Evolutionary conservation across 2,329 filamentous ascomycete species (phyloP), one percentile per base, ranked within the genome.

Genomic region (Cladosporium austrohemisphaericum): DNA sequence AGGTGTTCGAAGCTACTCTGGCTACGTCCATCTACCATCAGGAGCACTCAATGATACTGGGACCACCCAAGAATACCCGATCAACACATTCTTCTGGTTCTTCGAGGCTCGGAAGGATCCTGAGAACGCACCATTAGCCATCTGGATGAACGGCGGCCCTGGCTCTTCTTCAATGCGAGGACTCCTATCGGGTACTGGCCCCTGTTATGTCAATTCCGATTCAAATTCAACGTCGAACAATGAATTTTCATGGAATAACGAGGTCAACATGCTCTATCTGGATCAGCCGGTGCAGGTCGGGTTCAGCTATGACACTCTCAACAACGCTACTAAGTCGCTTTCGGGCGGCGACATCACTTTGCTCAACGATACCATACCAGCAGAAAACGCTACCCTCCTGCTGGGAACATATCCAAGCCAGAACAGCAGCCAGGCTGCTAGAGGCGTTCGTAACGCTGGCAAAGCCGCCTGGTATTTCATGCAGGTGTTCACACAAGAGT

Each of bases 11-110:
- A 76, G 73, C 25, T 85, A 81, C 64, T 75, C 76, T 0, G 80
- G 80, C 26, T 83, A 82, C 54, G 75, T 83, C 11, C 74, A 78
- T 61, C 70, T 83, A 3, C 77, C 77, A 1, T 71, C 73, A 2
- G 70, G 69, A 22, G 66, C 71, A 4, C 55, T 69, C n/a, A 60
- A 64, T 14, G 67, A 69, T 28, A 53, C 64, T 1, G 62, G 62
- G 6, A 11, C 10, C 2, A 52, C 57, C 59, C 65, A 71, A n/a
- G 38, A 32, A 10, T 78, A 77, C 50, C 67, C 74, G 5, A 77
- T 79, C 51, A 78, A 79, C 56, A 80, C 76, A 19, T 82, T 80
- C 60, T 83, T 83, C 60, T 80, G 78, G 76, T 83, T 79, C 58
- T 81, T 83, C 55, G 77, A 81, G 52, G 69, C 78, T 1, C 68